Base-by-base conservation (phyloP, 805 yeast genomes). In the Candida chilensis region DNA sequence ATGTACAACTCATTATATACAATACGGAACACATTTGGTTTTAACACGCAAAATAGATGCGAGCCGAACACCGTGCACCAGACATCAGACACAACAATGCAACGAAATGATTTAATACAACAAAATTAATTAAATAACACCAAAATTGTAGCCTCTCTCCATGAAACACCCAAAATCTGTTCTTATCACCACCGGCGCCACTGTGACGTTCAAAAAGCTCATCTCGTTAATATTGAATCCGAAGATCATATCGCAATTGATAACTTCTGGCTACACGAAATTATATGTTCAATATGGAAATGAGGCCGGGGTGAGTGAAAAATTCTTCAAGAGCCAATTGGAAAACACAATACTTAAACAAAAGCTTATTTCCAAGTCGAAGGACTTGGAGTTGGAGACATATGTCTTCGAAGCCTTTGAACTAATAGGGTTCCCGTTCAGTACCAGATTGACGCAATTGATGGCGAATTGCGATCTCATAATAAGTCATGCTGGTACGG, bases 401-500 rank as follows among this genome's bases (percentile, higher is more conserved):
- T 49, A 64, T 9, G 36, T 56, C 22, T 56, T 73, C 16, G 45
- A 41, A 3, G 42, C 21, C 2, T 36, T 53, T 14, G 30, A 32
- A 17, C 19, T 55, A 13, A 31, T 35, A 9, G 49, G 48, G 17
- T 54, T 60, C 28, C 52, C 58, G 0, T 60, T 10, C 13, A 5
- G 11, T 13, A 5, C 16, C 6, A 13, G 16, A 6, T 6, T 25
- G 9, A 25, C 8, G 9, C 14, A 51, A 0, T 60, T 64, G 34
- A 70, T 85, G 3, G 28, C 40, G 0, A 22, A 45, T 1, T 60
- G 77, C 2, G 74, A 74, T 30, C 40, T 85, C 26, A 83, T 90
- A 8, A 67, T 92, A 9, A 77, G 95, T 0, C 97, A 92, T 49
- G 96, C 95, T 0, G 81, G 81, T 1, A 85, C 97, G 0, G 98